Evolutionary conservation across 1,284 basidiomycete genomes (phyloP), one percentile per base, ranked within the genome.

Genomic region (Microbotryomycetes sp.): DNA sequence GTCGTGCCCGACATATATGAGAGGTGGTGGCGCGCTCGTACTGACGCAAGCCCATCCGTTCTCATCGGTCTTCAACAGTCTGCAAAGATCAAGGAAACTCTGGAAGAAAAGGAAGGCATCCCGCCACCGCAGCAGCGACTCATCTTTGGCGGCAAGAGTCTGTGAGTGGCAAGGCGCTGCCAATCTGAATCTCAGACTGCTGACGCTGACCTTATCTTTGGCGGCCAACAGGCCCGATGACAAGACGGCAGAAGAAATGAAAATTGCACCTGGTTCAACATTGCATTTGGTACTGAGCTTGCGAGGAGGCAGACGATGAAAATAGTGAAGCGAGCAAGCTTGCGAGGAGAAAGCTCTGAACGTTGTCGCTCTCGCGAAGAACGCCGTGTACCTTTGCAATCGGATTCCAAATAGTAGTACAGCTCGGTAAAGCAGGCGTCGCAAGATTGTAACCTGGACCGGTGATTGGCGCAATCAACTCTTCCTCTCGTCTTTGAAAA

Each of bases 91-190:
- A 99, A 99, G 80, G 93, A 97, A 81, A 89, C 91, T 76, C 91
- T 99, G 30, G 96, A 99, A 76, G 94, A 97, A 79, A 96, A 98
- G 78, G 94, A 93, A 46, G 96, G 94, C 72, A 96, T 99, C 53
- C 96, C 96, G 18, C 94, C 96, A 63, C 89, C 83, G 45, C 96
- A 99, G 77, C 96, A 98, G 76, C 85, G 96, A 62, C 78, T 99
- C 71, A 98, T 98, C 75, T 97, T 89, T 75, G 79, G 84, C 72
- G 96, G 96, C 50, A 86, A 94, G 75, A 94, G 97, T 74, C 88
- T 98, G 96, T 97, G 72, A 75, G 91, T 82, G 23, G 41, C 30
- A 28, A 21, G 52, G 50, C 45, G 3, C n/a, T 21, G 18, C 26
- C 5, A 18, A 15, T 3, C 30, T 27, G 23, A 21, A 9, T 18